Evolutionary conservation across 495 filamentous ascomycete genomes (phyloP).

Genomic region (Amphirosellinia nigrospora): DNA sequence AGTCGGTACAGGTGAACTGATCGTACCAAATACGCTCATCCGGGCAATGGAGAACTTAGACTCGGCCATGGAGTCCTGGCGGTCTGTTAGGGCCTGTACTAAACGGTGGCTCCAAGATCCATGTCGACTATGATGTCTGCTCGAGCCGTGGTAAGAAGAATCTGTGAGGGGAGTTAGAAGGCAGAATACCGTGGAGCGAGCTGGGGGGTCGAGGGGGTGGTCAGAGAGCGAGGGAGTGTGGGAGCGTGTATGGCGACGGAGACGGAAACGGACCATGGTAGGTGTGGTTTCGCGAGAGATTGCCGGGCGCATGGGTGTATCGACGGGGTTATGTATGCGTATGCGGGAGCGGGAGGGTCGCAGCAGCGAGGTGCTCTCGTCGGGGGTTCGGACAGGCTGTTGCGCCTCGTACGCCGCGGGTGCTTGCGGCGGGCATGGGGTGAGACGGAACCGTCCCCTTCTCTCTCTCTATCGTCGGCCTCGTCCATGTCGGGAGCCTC

Average conservation of each 20-base stretch:
- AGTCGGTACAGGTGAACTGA: slow-evolving; percentile 98
- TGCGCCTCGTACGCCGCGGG: slow-evolving; percentile 32
- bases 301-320: slow-evolving; percentile 43
- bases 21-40: slow-evolving; percentile 98
- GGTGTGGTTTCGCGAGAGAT: slow-evolving; percentile 56
- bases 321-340: slow-evolving; percentile 49
- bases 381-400: slow-evolving; percentile 45
- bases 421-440: slow-evolving; percentile 29
- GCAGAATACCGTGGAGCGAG: too few species aligned
- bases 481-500: slow-evolving; percentile 26
- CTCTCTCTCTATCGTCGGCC: slow-evolving; percentile 12
- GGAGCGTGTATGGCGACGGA: too few species aligned
- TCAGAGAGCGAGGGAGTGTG: too few species aligned
- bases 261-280: slow-evolving; percentile 44
- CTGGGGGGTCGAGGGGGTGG: too few species aligned
- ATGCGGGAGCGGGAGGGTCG: slow-evolving; percentile 46
- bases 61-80: slow-evolving; percentile 58
- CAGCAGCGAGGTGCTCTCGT: slow-evolving; percentile 56
- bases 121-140: slow-evolving; percentile 69
- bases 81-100: slow-evolving; percentile 55
- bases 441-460: slow-evolving; percentile 25
- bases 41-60: slow-evolving; percentile 64
- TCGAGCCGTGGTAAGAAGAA: slow-evolving; percentile 31
- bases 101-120: slow-evolving; percentile 66
- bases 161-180: slow-evolving; percentile 32